These are phyloP conservation scores for Skeletonema costatum DNA, from an alignment of 108 stramenopile species.

Conservation along the genomic window DNA sequence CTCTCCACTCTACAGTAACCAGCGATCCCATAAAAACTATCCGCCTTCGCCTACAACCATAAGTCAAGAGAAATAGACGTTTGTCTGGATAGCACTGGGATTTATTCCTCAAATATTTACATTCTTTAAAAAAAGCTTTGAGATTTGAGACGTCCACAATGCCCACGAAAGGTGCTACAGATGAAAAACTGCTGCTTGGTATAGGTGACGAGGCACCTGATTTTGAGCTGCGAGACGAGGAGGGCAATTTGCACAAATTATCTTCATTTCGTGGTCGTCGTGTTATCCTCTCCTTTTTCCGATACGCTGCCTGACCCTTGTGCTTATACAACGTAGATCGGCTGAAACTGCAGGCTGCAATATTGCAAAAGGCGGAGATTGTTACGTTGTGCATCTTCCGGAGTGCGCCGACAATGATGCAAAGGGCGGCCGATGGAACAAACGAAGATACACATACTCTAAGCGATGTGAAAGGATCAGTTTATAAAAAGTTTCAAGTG, in stretches of 20 bases:
- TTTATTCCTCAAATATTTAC: too few species aligned
- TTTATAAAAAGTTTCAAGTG: slow-evolving; percentile 6
- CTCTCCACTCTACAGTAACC: too few species aligned
- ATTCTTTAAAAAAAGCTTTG: too few species aligned
- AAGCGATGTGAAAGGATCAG: slow-evolving; percentile 6
- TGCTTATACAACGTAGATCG: slow-evolving; percentile 11
- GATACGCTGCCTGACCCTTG: slow-evolving; percentile 1
- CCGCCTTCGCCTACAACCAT: too few species aligned
- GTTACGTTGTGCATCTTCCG: not conserved
- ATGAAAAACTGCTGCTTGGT: not conserved
- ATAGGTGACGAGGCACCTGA: slow-evolving; percentile 10
- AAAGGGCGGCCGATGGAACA: not conserved
- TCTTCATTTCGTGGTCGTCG: slow-evolving; percentile 9
- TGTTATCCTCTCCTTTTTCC: slow-evolving; percentile 13
- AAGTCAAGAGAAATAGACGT: too few species aligned
- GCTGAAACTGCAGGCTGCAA: slow-evolving; percentile 7
- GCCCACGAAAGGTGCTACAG: too few species aligned
- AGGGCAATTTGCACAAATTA: not conserved
- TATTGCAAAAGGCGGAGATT: slow-evolving; percentile 4
- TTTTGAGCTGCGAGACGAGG: slow-evolving; percentile 2
- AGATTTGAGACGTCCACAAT: too few species aligned
- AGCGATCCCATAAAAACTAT: too few species aligned
- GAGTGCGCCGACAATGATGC: not conserved
- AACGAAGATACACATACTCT: not conserved
- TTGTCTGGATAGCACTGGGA: too few species aligned